phyloP scores from a whole-genome alignment of 2,329 filamentous ascomycete species.

The Pyricularia sp. region DNA sequence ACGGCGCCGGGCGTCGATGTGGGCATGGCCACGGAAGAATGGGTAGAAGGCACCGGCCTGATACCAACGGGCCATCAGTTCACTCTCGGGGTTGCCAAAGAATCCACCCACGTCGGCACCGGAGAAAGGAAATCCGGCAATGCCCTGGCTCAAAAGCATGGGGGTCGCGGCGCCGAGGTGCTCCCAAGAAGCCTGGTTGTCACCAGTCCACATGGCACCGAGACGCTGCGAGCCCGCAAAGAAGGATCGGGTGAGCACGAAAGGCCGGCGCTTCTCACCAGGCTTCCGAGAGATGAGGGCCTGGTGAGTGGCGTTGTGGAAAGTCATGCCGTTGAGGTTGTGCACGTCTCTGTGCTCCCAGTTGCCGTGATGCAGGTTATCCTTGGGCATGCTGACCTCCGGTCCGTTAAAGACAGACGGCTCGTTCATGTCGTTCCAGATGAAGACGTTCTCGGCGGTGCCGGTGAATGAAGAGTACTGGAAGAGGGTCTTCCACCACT shows the following conservation, averaged over 20 bases:
- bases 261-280: conserved; percentile 73
- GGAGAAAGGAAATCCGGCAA: conserved; percentile 85
- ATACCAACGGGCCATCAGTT: conserved; percentile 89
- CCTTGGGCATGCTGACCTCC: conserved; percentile 97
- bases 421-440: conserved; percentile 99
- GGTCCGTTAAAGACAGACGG: conserved; percentile 97
- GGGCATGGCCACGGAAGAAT: conserved; percentile 93
- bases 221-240: conserved; percentile 81
- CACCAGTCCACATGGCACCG: conserved; percentile 97
- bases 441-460: conserved; percentile 71
- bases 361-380: conserved; percentile 79
- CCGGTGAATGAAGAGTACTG: conserved; percentile 81
- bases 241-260: conserved; percentile 85
- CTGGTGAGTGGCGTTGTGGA: conserved; percentile 86
- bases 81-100: conserved; percentile 91
- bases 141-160: conserved; percentile 87
- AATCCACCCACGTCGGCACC: conserved; percentile 96
- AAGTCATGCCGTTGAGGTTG: conserved; percentile 90
- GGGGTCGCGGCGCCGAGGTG: conserved; percentile 82
- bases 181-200: conserved; percentile 88
- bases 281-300: conserved; percentile 75
- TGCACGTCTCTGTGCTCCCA: conserved; percentile 98
- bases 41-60: conserved; percentile 94
- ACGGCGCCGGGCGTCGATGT: conserved; percentile 87
- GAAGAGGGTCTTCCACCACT: conserved; percentile 88